Percentiles rank a stretch among this genome's conserved stretches.
These are phyloP conservation scores for Quercus lobata DNA, from an alignment of 331 rosid genomes.

Conservation along the genomic window DNA sequence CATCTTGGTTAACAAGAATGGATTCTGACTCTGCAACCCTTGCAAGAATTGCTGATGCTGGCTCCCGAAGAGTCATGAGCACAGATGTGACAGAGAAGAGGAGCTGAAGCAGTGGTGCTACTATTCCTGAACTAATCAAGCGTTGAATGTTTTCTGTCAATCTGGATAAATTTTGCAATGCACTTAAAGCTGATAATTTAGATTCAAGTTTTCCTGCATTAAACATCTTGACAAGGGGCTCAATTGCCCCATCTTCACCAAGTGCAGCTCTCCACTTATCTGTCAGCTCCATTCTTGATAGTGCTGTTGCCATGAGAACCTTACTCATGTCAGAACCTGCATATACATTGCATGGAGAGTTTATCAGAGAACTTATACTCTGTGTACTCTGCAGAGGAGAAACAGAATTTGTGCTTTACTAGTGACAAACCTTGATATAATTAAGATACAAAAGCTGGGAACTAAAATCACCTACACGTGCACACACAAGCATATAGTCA, in stretches of 20 bases:
- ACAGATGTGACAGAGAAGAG: slow-evolving; percentile 97
- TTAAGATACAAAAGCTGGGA: neutral
- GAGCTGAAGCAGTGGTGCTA: slow-evolving; percentile 67
- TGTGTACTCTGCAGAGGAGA: neutral
- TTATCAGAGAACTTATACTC: neutral
- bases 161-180: slow-evolving; percentile 72
- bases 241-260: slow-evolving; percentile 81
- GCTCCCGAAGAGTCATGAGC: slow-evolving; percentile 91
- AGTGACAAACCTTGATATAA: neutral
- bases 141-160: slow-evolving; percentile 62
- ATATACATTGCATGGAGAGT: slow-evolving; percentile 18
- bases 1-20: slow-evolving; percentile 50
- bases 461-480: neutral
- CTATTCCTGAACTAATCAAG: slow-evolving; percentile 62
- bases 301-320: slow-evolving; percentile 90
- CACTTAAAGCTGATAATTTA: slow-evolving; percentile 80
- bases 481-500: neutral
- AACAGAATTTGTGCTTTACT: neutral
- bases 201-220: slow-evolving; percentile 79
- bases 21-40: slow-evolving; percentile 77
- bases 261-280: slow-evolving; percentile 72
- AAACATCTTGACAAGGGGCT: slow-evolving; percentile 75
- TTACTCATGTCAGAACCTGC: slow-evolving; percentile 95
- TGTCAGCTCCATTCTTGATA: slow-evolving; percentile 80
- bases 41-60: slow-evolving; percentile 85